Percentiles rank a stretch among this genome's conserved stretches.
phyloP scores from a whole-genome alignment of 1,284 basidiomycete species.

The Ganoderma resinaceum region DNA sequence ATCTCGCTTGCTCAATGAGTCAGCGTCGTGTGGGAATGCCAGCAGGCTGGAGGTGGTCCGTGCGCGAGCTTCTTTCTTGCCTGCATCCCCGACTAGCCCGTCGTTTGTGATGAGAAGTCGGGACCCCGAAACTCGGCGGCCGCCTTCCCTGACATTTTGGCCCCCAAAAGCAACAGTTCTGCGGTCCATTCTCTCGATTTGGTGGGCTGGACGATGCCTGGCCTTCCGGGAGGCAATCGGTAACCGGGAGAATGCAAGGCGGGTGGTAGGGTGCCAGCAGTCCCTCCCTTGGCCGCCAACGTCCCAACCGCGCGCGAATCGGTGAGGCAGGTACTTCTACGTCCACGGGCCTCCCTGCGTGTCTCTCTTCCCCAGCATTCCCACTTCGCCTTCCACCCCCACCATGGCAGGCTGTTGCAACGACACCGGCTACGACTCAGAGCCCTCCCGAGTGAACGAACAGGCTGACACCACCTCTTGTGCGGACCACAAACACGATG shows the following conservation, averaged over 20 bases:
- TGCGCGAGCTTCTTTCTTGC: conserved; percentile 1
- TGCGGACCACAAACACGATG: not conserved
- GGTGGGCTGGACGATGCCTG: not conserved
- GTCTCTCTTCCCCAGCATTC: not conserved
- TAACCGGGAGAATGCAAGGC: too few relatives aligned
- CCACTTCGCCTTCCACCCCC: not conserved
- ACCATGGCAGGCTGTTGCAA: conserved; percentile 27
- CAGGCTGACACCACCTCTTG: not conserved
- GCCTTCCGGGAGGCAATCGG: not conserved
- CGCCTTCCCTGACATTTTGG: not conserved
- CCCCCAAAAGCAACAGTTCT: not conserved
- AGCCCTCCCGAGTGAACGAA: conserved; percentile 15
- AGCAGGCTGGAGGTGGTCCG: conserved; percentile 3
- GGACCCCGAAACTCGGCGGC: conserved; percentile 4
- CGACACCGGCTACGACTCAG: conserved; percentile 15
- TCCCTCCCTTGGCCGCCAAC: not conserved
- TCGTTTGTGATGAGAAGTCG: not conserved
- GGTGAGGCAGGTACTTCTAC: not conserved
- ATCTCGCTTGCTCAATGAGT: not conserved
- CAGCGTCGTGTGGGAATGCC: conserved; percentile 3
- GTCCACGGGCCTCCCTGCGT: not conserved
- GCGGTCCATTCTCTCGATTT: not conserved
- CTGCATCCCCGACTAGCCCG: not conserved
- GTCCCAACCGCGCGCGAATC: conserved; percentile 1
- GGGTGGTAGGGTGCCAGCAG: not conserved